These are phyloP conservation scores for Salix dunnii DNA, from an alignment of 345 rosid genomes.

Conservation along the genomic window DNA sequence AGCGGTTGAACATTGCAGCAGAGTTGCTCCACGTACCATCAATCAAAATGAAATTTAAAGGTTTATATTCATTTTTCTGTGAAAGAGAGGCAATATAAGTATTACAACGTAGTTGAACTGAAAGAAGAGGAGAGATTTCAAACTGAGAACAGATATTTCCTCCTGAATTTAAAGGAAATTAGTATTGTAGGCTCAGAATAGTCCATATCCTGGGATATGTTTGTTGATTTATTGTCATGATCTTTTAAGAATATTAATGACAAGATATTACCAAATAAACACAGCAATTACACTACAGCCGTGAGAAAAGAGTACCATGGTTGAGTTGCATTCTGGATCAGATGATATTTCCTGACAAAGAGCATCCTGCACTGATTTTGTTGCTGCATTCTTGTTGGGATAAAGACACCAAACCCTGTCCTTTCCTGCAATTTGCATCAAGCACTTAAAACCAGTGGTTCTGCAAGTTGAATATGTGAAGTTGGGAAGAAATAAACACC, in stretches of 20 bases:
- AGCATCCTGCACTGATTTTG: constrained; percentile 53
- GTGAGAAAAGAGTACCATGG: constrained; percentile 30
- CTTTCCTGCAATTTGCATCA: constrained; percentile 52
- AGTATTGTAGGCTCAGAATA: background rate
- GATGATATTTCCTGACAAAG: constrained; percentile 35
- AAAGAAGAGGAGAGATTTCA: constrained; percentile 9
- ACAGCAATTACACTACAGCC: background rate
- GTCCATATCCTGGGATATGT: background rate
- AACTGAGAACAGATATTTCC: constrained; percentile 4
- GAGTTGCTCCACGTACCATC: constrained; percentile 99
- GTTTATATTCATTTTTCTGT: constrained; percentile 43
- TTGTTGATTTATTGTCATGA: no score
- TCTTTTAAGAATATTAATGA: no score
- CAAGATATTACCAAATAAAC: background rate
- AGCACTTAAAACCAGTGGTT: background rate
- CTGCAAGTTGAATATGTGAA: background rate
- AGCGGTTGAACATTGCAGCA: constrained; percentile 88
- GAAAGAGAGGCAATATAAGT: constrained; percentile 27
- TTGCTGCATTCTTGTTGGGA: constrained; percentile 65
- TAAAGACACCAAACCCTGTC: constrained; percentile 79
- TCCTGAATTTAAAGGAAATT: background rate
- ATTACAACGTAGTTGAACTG: constrained; percentile 16
- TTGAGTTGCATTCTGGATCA: constrained; percentile 26
- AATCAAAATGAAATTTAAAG: constrained; percentile 68
- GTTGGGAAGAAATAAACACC: background rate